These are phyloP conservation scores for Pyricularia sp. DNA, from an alignment of 2,329 filamentous ascomycete genomes.

Conservation along the genomic window DNA sequence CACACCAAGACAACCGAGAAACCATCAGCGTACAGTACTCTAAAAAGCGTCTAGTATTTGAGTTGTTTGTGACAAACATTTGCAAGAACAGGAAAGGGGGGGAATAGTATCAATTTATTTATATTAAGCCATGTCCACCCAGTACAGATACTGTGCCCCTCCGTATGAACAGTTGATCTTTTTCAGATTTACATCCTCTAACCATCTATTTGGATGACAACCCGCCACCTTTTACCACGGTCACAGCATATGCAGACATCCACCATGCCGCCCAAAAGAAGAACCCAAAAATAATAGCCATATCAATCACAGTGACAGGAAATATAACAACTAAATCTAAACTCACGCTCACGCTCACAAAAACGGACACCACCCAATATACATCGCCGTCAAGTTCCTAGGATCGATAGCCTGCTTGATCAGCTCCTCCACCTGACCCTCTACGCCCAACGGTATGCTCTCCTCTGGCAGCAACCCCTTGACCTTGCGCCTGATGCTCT, in stretches of 20 bases:
- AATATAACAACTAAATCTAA: background rate
- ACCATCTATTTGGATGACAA: no score
- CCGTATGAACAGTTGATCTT: background rate
- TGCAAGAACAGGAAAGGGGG: background rate
- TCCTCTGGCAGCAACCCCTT: constrained; percentile 76
- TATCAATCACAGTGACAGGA: background rate
- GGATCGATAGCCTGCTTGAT: constrained; percentile 79
- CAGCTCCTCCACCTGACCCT: constrained; percentile 94
- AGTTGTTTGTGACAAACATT: background rate
- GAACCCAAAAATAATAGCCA: no score
- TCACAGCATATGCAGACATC: background rate
- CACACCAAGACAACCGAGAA: no score
- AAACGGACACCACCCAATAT: constrained; percentile 81
- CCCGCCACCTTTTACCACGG: no score
- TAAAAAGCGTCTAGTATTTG: background rate
- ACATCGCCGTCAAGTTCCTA: constrained; percentile 81
- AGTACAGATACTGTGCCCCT: background rate
- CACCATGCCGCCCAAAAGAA: background rate
- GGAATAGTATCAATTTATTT: no score
- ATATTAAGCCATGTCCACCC: no score
- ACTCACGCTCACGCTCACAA: constrained; percentile 26
- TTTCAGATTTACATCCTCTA: background rate
- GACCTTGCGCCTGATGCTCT: constrained; percentile 81
- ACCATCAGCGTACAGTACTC: no score
- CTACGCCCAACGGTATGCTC: constrained; percentile 85